Conservation (phyloP, 805 yeast species). For the Naumovozyma castellii region DNA sequence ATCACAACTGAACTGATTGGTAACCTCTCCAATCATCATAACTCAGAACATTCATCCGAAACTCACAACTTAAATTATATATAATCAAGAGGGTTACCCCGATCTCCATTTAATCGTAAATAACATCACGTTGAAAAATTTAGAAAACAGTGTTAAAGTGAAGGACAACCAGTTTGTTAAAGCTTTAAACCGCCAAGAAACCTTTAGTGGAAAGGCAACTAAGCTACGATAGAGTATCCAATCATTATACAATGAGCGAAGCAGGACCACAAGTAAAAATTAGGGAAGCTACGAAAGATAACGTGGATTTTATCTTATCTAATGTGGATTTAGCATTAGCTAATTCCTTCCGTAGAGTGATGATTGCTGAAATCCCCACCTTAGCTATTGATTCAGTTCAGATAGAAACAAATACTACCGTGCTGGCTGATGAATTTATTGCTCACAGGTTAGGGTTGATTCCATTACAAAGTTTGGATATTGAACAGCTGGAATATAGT, state of each 20-base stretch:
- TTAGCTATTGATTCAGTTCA: conserved; percentile 94
- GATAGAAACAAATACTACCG: conserved; percentile 85
- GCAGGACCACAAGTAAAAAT: conserved; percentile 71
- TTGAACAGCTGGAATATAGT: conserved; percentile 75
- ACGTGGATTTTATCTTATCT: conserved; percentile 79
- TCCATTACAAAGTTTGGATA: conserved; percentile 77
- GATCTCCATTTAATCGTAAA: neutral
- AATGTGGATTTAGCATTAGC: conserved; percentile 87
- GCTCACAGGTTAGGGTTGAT: conserved; percentile 90
- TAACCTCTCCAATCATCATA: no score
- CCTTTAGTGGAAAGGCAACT: no score
- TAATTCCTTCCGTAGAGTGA: conserved; percentile 81
- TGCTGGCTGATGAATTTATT: conserved; percentile 91
- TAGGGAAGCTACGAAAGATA: conserved; percentile 74
- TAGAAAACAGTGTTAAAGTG: conserved; percentile 1
- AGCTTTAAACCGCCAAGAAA: no score
- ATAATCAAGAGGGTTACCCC: neutral
- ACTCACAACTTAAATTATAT: no score
- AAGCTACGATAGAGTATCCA: no score
- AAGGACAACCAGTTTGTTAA: conserved; percentile 7
- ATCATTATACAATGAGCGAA: no score
- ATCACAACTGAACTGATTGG: no score
- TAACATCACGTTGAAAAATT: neutral
- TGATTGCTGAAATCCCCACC: conserved; percentile 95
- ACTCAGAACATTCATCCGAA: no score